A percentile compares a stretch with the other conserved stretches of the same genome.
These are phyloP conservation scores for Allium fistulosum DNA, from an alignment of 106 monocot genomes.

Conservation along the genomic window DNA sequence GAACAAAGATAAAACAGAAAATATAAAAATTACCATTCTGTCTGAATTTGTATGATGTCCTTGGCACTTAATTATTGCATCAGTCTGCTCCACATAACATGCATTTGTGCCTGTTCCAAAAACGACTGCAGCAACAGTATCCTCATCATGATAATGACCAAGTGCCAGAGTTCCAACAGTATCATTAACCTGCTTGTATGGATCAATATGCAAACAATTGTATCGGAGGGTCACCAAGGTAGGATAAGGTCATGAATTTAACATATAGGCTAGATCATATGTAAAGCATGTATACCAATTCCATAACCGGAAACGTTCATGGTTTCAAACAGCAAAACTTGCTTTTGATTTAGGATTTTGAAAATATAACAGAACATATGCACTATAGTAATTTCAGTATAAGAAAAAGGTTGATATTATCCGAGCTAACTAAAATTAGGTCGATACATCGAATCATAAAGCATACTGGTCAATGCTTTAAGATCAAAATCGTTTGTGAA, in stretches of 20 bases:
- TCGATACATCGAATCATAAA: no score
- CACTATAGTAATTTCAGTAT: no score
- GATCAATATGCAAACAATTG: background rate
- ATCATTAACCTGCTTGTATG: slow-evolving; percentile 59
- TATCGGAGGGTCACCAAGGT: no score
- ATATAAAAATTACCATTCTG: slow-evolving; percentile 14
- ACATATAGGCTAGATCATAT: background rate
- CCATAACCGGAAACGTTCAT: background rate
- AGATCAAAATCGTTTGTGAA: background rate
- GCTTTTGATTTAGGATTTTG: no score
- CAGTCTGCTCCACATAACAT: slow-evolving; percentile 59
- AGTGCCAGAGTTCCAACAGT: slow-evolving; percentile 69
- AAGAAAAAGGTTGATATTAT: no score
- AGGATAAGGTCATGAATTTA: no score
- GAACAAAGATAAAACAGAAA: background rate
- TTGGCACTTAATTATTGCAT: slow-evolving; percentile 52
- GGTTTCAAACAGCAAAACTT: background rate
- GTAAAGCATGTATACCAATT: no score
- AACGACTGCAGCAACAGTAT: slow-evolving; percentile 71
- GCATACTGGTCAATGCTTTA: no score
- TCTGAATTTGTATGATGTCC: slow-evolving; percentile 22
- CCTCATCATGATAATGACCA: slow-evolving; percentile 62
- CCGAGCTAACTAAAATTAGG: no score
- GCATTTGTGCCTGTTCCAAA: slow-evolving; percentile 75
- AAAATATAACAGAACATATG: no score